Percentiles rank a stretch among this genome's conserved stretches.
Conservation (phyloP, 2,329 filamentous ascomycete species). For the Niveomyces coronatus region DNA sequence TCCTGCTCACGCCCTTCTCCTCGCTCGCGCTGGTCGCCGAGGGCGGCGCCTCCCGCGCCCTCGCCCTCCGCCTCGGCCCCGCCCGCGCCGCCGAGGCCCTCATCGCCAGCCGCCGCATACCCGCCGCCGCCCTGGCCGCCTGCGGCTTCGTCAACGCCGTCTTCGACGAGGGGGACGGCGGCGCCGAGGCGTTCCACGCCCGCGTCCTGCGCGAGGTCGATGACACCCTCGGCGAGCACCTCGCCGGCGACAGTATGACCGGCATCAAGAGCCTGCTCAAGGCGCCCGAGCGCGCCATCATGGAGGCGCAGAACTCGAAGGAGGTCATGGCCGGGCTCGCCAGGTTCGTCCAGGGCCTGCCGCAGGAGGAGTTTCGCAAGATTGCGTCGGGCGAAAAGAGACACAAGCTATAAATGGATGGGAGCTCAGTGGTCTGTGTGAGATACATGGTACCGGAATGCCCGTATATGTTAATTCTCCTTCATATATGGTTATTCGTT, state of each 20-base stretch:
- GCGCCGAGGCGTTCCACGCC: slow-evolving; percentile 58
- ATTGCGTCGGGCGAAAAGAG: slow-evolving; percentile 82
- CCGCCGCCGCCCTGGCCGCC: slow-evolving; percentile 59
- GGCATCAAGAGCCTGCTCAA: slow-evolving; percentile 79
- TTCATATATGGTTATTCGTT: slow-evolving; percentile 5
- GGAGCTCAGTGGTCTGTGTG: neutral
- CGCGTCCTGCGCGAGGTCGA: slow-evolving; percentile 72
- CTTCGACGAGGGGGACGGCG: slow-evolving; percentile 54
- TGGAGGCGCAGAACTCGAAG: slow-evolving; percentile 68
- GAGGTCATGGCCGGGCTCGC: slow-evolving; percentile 84
- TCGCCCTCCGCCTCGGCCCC: slow-evolving; percentile 72
- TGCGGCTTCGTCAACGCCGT: slow-evolving; percentile 82
- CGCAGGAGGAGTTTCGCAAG: slow-evolving; percentile 81
- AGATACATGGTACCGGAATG: too few species aligned
- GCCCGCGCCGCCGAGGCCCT: slow-evolving; percentile 84
- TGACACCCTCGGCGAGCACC: slow-evolving; percentile 66
- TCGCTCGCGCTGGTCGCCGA: slow-evolving; percentile 85
- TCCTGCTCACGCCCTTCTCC: slow-evolving; percentile 83
- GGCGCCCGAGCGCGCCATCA: slow-evolving; percentile 56
- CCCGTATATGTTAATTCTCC: too few species aligned
- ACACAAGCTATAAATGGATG: slow-evolving; percentile 63
- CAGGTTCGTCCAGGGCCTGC: slow-evolving; percentile 67
- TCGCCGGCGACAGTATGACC: slow-evolving; percentile 68
- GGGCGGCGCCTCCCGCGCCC: slow-evolving; percentile 67
- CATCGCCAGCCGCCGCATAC: slow-evolving; percentile 76